A percentile compares a stretch with the other conserved stretches of the same genome.
Evolutionary conservation across 164 flowering plant species (phyloP).

Genomic region (Aristolochia californica): DNA sequence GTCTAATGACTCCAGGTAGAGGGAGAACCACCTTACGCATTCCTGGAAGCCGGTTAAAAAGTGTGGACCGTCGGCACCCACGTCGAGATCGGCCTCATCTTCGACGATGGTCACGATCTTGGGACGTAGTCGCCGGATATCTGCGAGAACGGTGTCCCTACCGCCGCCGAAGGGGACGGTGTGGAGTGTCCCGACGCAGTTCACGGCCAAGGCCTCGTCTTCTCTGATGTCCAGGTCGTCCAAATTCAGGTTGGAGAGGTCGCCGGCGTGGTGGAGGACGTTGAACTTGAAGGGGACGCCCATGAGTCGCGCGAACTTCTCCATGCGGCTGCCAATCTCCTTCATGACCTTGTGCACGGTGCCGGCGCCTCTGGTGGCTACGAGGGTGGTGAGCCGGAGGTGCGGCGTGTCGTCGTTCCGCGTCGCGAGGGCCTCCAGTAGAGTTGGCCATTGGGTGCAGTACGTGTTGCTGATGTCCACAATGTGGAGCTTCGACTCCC

Average conservation of each 20-base stretch:
- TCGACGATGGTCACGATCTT: constrained; percentile 76
- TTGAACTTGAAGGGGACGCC: constrained; percentile 87
- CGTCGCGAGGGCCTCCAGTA: constrained; percentile 88
- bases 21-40: constrained; percentile 64
- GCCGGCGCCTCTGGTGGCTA: constrained; percentile 17
- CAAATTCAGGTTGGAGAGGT: constrained; percentile 48
- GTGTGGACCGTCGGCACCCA: constrained; percentile 46
- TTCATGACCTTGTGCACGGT: constrained; percentile 59
- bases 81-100: constrained; percentile 74
- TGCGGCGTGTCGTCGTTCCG: constrained; percentile 82
- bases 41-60: constrained; percentile 61
- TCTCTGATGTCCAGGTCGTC: constrained; percentile 40
- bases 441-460: constrained; percentile 99
- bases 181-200: constrained; percentile 62
- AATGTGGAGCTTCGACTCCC: constrained; percentile 67
- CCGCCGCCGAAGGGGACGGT: constrained; percentile 22
- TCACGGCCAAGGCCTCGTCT: constrained; percentile 75
- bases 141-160: constrained; percentile 39
- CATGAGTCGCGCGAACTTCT: constrained; percentile 94
- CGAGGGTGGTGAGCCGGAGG: constrained; percentile 62
- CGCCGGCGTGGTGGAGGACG: constrained; percentile 50
- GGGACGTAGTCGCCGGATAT: constrained; percentile 46
- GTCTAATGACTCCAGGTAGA: constrained; percentile 76
- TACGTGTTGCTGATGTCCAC: constrained; percentile 73
- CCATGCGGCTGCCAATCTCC: constrained; percentile 73